Conservation (phyloP, 345 rosid genomes). For the Garcia nutans region DNA sequence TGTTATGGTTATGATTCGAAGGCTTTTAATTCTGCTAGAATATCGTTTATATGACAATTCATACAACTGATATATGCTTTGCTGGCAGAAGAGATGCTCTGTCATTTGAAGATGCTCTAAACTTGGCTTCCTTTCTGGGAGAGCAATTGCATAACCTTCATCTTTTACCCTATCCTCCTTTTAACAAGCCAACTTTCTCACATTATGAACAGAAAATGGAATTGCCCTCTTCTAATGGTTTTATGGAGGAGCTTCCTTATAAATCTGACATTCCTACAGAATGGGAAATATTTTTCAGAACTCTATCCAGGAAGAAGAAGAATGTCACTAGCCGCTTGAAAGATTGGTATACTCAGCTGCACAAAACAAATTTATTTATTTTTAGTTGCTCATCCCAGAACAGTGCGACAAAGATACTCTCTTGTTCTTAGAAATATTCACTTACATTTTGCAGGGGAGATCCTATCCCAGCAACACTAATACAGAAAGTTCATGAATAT, state of each 20-base stretch:
- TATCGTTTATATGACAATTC: conserved; percentile 5
- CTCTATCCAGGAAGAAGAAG: conserved; percentile 53
- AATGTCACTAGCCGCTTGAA: conserved; percentile 50
- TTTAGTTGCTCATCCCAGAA: not conserved
- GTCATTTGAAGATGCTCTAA: conserved; percentile 51
- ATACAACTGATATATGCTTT: conserved; percentile 7
- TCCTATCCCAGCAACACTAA: conserved; percentile 66
- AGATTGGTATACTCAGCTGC: conserved; percentile 48
- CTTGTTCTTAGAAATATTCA: conserved; percentile 9
- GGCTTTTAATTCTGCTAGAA: conserved; percentile 9
- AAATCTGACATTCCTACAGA: conserved; percentile 54
- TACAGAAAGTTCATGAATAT: conserved; percentile 67
- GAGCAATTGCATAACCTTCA: conserved; percentile 77
- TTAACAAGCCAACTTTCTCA: conserved; percentile 36
- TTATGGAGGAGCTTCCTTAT: conserved; percentile 26
- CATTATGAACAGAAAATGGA: conserved; percentile 29
- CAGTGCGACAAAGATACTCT: not conserved
- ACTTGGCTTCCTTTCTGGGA: conserved; percentile 77
- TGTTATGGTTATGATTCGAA: conserved; percentile 2
- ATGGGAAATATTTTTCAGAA: conserved; percentile 58
- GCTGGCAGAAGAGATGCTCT: conserved; percentile 74
- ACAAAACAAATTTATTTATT: not conserved
- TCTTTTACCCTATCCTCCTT: conserved; percentile 64
- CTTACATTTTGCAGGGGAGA: conserved; percentile 62
- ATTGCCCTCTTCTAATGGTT: conserved; percentile 22